These are phyloP conservation scores for Botryosphaeria dothidea DNA, from an alignment of 2,329 filamentous ascomycete genomes.

Conservation along the genomic window DNA sequence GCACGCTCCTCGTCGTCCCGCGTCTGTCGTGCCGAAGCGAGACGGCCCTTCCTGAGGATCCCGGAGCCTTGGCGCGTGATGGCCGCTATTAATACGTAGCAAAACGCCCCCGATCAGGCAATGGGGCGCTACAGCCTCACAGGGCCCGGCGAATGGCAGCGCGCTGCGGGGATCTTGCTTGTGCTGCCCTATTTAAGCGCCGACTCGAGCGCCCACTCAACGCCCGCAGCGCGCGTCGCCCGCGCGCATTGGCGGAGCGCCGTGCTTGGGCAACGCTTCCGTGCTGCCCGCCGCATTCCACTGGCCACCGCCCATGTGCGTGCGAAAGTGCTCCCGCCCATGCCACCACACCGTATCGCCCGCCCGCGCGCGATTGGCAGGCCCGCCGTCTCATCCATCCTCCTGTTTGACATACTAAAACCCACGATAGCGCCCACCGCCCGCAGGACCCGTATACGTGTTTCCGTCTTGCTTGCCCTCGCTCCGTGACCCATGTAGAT, in stretches of 20 bases:
- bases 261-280: neutral
- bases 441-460: constrained; percentile 13
- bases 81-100: constrained; percentile 36
- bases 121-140: constrained; percentile 28
- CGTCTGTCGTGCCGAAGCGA: constrained; percentile 31
- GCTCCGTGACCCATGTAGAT: constrained; percentile 16
- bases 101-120: constrained; percentile 26
- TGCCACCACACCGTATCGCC: constrained; percentile 17
- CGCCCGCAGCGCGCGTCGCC: constrained; percentile 26
- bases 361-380: constrained; percentile 1
- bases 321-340: neutral
- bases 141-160: constrained; percentile 28
- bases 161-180: constrained; percentile 24
- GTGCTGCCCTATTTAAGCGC: constrained; percentile 37
- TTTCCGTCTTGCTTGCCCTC: constrained; percentile 2
- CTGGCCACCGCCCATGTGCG: neutral
- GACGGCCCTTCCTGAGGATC: constrained; percentile 22
- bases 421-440: constrained; percentile 11
- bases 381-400: constrained; percentile 5
- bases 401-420: constrained; percentile 16
- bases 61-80: constrained; percentile 11
- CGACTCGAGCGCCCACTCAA: constrained; percentile 26
- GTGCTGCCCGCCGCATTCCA: neutral
- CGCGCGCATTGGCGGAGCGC: constrained; percentile 32
- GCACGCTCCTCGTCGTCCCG: constrained; percentile 20